Base-by-base conservation (phyloP, 768 basidiomycete genomes). In the Russula abietina region DNA sequence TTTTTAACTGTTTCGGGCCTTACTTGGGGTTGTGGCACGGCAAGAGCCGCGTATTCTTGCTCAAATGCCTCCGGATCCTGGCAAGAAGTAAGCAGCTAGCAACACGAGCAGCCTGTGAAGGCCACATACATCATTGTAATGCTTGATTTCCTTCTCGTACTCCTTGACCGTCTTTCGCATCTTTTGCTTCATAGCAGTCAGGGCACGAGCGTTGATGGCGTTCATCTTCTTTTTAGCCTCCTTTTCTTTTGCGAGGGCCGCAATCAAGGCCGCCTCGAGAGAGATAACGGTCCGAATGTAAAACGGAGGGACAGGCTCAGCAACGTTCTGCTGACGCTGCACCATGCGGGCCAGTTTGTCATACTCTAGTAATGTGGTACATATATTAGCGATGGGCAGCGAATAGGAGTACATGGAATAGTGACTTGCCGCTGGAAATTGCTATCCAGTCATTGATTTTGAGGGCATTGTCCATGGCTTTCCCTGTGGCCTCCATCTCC, bases 161-260 rank as follows among this genome's bases (percentile, higher is more conserved):
- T 98, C 97, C 74, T 94, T 96, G 59, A 80, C 69, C 11, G 88
- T 82, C 78, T 95, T 98, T 78, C 90, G 95, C 59, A 98, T 81
- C 74, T 95, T 97, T 76, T 98, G 96, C 77, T 95, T 98, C 87
- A 98, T 89, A n/a, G 90, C 89, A 57, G 93, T 98, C 67, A 98
- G 81, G 2, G 94, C 93, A 70, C 91, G 94, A 45, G 93, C 91
- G 70, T 95, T 95, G 65, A 83, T 88, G 2, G 93, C 89, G 68
- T 94, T 96, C 88, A 95, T 92, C 77, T 97, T 98, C 77, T 98
- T 97, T 77, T 91, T 90, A 11, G 92, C 86, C 63, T 89, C 87
- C 74, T 95, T 96, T 75, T 97, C 94, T 73, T 91, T 91, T 11
- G 86, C 78, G 48, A 91, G 75, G 7, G 92, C 85, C 28, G 75